These are phyloP conservation scores for Orbilia javanica DNA, from an alignment of 2,329 filamentous ascomycete species.

Conservation along the genomic window DNA sequence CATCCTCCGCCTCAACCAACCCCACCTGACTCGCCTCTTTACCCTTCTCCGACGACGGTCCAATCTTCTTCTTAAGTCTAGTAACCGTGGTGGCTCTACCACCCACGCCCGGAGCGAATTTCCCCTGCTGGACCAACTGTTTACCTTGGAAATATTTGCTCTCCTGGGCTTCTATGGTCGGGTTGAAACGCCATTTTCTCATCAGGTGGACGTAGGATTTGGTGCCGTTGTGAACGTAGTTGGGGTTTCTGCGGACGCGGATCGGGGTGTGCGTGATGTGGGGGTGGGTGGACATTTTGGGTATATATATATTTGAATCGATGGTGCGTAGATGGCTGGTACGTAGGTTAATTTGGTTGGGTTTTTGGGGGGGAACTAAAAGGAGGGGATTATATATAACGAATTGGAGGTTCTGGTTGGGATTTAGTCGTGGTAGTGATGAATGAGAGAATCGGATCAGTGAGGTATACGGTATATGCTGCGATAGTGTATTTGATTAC, in stretches of 20 bases:
- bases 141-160: conserved; percentile 73
- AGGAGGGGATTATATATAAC: too few relatives aligned
- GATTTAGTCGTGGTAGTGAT: too few relatives aligned
- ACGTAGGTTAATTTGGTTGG: too few relatives aligned
- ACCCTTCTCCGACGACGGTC: conserved; percentile 58
- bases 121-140: conserved; percentile 68
- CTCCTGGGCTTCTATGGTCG: conserved; percentile 68
- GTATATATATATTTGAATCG: too few relatives aligned
- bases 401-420: too few relatives aligned
- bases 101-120: conserved; percentile 67
- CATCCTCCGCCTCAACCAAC: conserved; percentile 73
- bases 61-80: conserved; percentile 66
- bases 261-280: conserved; percentile 40
- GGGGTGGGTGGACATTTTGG: conserved; percentile 21
- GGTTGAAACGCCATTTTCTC: conserved; percentile 74
- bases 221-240: conserved; percentile 72
- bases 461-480: too few relatives aligned
- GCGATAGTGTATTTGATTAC: too few relatives aligned
- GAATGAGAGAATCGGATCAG: too few relatives aligned
- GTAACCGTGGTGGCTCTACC: conserved; percentile 69
- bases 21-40: conserved; percentile 62
- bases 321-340: too few relatives aligned
- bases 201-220: conserved; percentile 75
- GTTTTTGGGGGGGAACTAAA: not conserved
- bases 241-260: conserved; percentile 71